Evolutionary conservation across 208 protist species (phyloP).

Genomic region (Trypanosoma platydactyli): DNA sequence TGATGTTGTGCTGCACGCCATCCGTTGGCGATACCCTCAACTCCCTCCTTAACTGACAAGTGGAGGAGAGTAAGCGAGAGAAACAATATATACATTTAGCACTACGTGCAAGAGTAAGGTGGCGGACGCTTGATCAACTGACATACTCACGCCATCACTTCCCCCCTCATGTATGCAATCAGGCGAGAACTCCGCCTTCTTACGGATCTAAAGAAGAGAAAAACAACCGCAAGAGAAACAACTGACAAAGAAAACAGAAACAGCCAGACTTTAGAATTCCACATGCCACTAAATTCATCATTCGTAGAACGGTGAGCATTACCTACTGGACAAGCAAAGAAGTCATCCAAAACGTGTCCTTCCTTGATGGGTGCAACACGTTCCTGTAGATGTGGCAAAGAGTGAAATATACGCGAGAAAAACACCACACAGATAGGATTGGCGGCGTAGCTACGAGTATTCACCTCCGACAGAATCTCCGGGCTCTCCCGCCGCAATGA

Average conservation of each 20-base stretch:
- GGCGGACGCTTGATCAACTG: too few species aligned
- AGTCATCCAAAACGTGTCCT: neutral
- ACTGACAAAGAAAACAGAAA: neutral
- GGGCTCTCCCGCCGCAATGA: constrained; percentile 1
- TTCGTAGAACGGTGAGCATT: neutral
- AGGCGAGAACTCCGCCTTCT: neutral
- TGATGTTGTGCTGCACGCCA: too few species aligned
- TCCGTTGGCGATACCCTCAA: too few species aligned
- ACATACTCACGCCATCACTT: too few species aligned
- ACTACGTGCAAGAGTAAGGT: too few species aligned
- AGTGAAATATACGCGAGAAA: constrained; percentile 12
- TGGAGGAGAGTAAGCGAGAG: too few species aligned
- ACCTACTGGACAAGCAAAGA: neutral
- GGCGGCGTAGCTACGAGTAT: constrained; percentile 18
- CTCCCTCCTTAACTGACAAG: too few species aligned
- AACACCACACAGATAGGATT: constrained; percentile 28
- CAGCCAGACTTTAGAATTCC: neutral
- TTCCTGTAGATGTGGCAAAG: constrained; percentile 18
- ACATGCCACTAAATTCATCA: neutral
- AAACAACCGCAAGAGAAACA: constrained; percentile 1
- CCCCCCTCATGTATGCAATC: too few species aligned
- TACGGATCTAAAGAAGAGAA: constrained; percentile 4
- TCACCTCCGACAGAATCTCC: neutral
- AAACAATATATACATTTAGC: too few species aligned
- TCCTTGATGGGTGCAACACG: neutral